Evolutionary conservation across 106 monocot species (phyloP).

Genomic region (Platanthera guangdongensis): DNA sequence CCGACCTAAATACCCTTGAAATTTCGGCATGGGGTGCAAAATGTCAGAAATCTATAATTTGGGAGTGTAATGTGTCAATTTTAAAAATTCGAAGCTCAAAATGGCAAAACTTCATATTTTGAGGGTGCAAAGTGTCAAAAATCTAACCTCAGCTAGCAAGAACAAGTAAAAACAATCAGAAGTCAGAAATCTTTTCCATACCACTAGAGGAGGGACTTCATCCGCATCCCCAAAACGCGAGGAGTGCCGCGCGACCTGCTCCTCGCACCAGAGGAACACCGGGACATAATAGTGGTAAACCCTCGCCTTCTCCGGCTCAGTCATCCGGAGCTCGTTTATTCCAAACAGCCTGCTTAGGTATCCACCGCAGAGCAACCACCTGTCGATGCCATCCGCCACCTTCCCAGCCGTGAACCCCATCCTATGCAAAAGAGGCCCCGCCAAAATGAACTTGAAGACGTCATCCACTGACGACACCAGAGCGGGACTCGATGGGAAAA

Average conservation of each 20-base stretch:
- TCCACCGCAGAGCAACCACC: constrained; percentile 61
- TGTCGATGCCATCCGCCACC: constrained; percentile 56
- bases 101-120: no score
- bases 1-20: no score
- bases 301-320: constrained; percentile 60
- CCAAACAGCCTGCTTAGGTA: constrained; percentile 57
- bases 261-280: constrained; percentile 90
- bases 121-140: no score
- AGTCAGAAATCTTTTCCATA: constrained; percentile 17
- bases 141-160: not conserved
- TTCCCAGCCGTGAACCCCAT: constrained; percentile 51
- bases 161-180: not conserved
- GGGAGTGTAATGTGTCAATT: no score
- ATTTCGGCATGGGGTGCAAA: no score
- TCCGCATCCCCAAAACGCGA: constrained; percentile 47
- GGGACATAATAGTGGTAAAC: constrained; percentile 90
- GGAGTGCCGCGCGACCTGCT: constrained; percentile 50
- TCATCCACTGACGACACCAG: constrained; percentile 56
- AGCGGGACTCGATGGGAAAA: constrained; percentile 41
- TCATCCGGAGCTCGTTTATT: constrained; percentile 49
- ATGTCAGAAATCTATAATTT: no score
- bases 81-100: no score
- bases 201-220: constrained; percentile 80
- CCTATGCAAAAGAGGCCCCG: constrained; percentile 57
- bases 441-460: constrained; percentile 77